A percentile compares a stretch with the other conserved stretches of the same genome.
phyloP scores from a whole-genome alignment of 192 early-diverging fungal genomes.

The Umbelopsis sp. region DNA sequence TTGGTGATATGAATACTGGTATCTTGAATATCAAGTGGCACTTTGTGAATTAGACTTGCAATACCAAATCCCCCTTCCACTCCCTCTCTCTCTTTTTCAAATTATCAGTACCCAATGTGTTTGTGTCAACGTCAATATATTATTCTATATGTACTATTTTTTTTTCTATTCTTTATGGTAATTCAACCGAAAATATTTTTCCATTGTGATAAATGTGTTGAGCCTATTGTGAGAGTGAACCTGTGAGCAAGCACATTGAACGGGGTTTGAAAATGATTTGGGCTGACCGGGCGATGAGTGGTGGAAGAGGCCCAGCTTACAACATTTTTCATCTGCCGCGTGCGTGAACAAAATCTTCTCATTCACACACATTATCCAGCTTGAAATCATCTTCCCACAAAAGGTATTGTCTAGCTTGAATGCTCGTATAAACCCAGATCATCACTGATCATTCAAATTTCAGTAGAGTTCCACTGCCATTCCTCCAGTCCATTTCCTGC shows the following conservation, averaged over 20 bases:
- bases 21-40: constrained; percentile 30
- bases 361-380: constrained; percentile 17
- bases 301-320: not conserved
- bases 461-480: not conserved
- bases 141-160: too few relatives aligned
- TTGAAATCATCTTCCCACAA: constrained; percentile 18
- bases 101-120: not conserved
- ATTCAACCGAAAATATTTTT: too few relatives aligned
- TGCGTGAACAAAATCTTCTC: constrained; percentile 21
- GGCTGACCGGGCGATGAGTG: constrained; percentile 5
- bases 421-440: not conserved
- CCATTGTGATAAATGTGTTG: too few relatives aligned
- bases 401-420: constrained; percentile 7
- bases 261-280: not conserved
- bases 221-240: too few relatives aligned
- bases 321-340: constrained; percentile 19
- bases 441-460: not conserved
- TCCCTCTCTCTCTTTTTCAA: not conserved
- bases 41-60: constrained; percentile 11
- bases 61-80: not conserved
- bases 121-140: too few relatives aligned
- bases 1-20: constrained; percentile 30
- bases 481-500: not conserved
- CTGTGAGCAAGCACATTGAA: not conserved
- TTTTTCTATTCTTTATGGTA: too few relatives aligned